phyloP scores from a whole-genome alignment of 2,329 filamentous ascomycete species.

The Alternaria brassicicola region DNA sequence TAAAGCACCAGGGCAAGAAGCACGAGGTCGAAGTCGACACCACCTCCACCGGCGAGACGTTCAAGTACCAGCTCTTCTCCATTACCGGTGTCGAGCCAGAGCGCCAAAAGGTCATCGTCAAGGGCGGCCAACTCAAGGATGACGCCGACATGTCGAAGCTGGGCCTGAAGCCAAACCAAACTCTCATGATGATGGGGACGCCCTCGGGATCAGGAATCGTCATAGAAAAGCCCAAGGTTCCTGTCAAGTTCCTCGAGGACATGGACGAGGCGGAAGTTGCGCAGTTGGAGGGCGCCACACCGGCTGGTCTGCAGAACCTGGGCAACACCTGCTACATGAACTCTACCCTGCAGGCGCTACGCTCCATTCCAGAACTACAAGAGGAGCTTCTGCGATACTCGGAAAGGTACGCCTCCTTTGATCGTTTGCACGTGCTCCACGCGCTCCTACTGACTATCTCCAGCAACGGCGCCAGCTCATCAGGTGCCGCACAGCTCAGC shows the following conservation, averaged over 20 bases:
- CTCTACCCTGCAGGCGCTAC: slow-evolving; percentile 90
- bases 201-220: slow-evolving; percentile 70
- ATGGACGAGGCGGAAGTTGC: slow-evolving; percentile 96
- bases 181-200: slow-evolving; percentile 96
- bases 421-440: not conserved
- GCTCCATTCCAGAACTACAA: slow-evolving; percentile 88
- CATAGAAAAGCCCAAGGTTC: slow-evolving; percentile 74
- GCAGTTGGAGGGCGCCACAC: slow-evolving; percentile 79
- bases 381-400: slow-evolving; percentile 72
- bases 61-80: slow-evolving; percentile 95
- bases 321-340: slow-evolving; percentile 99
- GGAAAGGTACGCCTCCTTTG: slow-evolving; percentile 36
- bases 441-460: slow-evolving; percentile 18
- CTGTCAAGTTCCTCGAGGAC: slow-evolving; percentile 89
- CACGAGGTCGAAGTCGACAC: slow-evolving; percentile 93
- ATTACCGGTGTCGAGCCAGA: slow-evolving; percentile 95
- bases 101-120: slow-evolving; percentile 93
- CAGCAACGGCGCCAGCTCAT: slow-evolving; percentile 38
- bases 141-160: slow-evolving; percentile 85
- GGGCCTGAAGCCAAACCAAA: slow-evolving; percentile 82
- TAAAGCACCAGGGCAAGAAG: slow-evolving; percentile 95
- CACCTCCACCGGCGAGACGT: slow-evolving; percentile 81
- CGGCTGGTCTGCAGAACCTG: slow-evolving; percentile 86
- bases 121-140: slow-evolving; percentile 94
- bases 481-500: slow-evolving; percentile 44